Base-by-base conservation (phyloP, 331 rosid species). In the Acacia pycnantha region DNA sequence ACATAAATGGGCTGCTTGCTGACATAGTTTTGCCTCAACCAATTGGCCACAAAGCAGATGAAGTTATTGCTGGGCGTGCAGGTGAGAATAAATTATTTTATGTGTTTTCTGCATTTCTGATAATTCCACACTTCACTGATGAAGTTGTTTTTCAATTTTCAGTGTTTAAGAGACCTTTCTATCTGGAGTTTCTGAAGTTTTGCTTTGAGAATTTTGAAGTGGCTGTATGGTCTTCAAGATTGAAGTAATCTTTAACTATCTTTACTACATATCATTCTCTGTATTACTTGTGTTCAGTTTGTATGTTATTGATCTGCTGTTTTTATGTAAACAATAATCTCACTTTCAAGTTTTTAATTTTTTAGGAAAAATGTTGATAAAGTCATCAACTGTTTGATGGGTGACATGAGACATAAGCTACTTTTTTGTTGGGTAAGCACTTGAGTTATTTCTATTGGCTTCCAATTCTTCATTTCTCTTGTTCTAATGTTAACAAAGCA, bases 171-270 rank as follows among this genome's bases (percentile, higher is more conserved):
- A 93, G 97, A 80, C 97, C 98, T 53, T 90, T 83, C 86, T 95
- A 76, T 85, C 76, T 50, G 16, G 97, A 93, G 82, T 95, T 95
- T 79, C 88, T 93, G 59, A 71, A 84, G 73, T 95, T 93, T 85
- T 95, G 98, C 92, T 95, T 95, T 41, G 92, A 95, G 85, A 91
- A 81, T 21, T 95, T 95, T 87, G 97, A 95, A 87, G 98, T n/a
- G n/a, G n/a, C n/a, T n/a, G n/a, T n/a, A n/a, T n/a, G n/a, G n/a
- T n/a, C n/a, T n/a, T n/a, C n/a, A n/a, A n/a, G n/a, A n/a, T n/a
- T n/a, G n/a, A n/a, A n/a, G n/a, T n/a, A n/a, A n/a, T n/a, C n/a
- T n/a, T n/a, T n/a, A n/a, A n/a, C n/a, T n/a, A n/a, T n/a, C n/a
- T n/a, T n/a, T n/a, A n/a, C n/a, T n/a, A n/a, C n/a, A n/a, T n/a